These are phyloP conservation scores for Melanomma pulvis-pyrius DNA, from an alignment of 495 filamentous ascomycete genomes.

Conservation along the genomic window DNA sequence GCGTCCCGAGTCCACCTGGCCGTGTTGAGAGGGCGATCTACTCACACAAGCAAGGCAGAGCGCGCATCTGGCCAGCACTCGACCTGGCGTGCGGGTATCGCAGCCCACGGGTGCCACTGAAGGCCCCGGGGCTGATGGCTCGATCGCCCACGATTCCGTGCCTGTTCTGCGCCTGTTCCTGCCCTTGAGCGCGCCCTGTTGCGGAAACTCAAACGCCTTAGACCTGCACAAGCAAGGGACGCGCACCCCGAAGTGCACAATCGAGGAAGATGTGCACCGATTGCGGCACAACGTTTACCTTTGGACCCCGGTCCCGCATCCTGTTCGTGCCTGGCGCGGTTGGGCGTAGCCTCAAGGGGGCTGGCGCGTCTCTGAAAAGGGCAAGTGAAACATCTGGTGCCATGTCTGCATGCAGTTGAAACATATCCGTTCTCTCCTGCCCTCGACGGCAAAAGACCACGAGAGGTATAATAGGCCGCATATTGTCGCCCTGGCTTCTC, in stretches of 20 bases:
- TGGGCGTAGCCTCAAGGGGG: neutral
- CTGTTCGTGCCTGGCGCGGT: neutral
- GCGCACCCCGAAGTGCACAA: neutral
- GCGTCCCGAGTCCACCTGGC: too few relatives aligned
- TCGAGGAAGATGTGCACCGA: neutral
- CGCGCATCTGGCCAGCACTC: too few relatives aligned
- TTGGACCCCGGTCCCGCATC: neutral
- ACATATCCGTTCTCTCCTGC: neutral
- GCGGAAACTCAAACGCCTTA: neutral
- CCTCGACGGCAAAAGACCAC: neutral
- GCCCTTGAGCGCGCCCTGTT: neutral
- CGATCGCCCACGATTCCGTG: neutral
- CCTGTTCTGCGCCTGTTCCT: neutral
- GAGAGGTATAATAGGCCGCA: conserved; percentile 13
- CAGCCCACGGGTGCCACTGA: neutral
- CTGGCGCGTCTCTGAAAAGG: neutral
- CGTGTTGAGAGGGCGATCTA: neutral
- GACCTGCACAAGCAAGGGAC: neutral
- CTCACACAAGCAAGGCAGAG: neutral
- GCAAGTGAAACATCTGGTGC: neutral
- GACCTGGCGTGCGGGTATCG: neutral
- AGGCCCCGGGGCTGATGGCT: neutral
- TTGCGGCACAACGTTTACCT: neutral
- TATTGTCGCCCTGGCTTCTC: neutral
- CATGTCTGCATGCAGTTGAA: neutral